Conservation (phyloP, 305 asterid species). For the Fraxinus paxiana region DNA sequence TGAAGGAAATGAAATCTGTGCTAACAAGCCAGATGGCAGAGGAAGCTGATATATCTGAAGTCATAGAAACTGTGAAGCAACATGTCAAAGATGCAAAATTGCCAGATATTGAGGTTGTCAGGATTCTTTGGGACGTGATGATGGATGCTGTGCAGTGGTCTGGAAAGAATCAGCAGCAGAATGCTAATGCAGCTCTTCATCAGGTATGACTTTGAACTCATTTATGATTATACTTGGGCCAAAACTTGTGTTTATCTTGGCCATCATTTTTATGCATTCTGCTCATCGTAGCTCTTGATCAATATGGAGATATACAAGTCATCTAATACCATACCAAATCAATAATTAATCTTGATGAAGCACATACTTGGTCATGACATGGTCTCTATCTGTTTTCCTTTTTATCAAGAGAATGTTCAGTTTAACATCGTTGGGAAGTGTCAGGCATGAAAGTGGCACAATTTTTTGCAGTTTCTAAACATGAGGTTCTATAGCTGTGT, state of each 20-base stretch:
- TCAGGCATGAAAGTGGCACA: not conserved
- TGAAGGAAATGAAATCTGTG: slow-evolving; percentile 89
- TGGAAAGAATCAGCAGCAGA: slow-evolving; percentile 96
- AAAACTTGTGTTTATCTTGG: not conserved
- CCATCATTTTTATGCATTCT: not conserved
- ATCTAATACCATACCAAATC: not conserved
- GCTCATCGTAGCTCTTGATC: not conserved
- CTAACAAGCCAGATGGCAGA: slow-evolving; percentile 79
- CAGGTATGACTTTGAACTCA: slow-evolving; percentile 48
- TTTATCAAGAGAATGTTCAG: not conserved
- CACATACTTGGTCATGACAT: not conserved
- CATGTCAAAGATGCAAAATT: slow-evolving; percentile 87
- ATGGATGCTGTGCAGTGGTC: slow-evolving; percentile 99
- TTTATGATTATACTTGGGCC: not conserved
- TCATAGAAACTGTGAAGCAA: slow-evolving; percentile 90
- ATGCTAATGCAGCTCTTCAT: slow-evolving; percentile 84
- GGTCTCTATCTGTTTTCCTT: not conserved
- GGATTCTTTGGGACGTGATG: slow-evolving; percentile 90
- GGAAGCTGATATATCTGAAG: slow-evolving; percentile 81
- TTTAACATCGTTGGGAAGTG: not conserved
- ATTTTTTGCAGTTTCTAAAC: not conserved
- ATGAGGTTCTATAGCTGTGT: not conserved
- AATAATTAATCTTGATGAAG: not conserved
- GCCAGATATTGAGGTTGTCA: slow-evolving; percentile 84
- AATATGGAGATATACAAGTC: not conserved